These are phyloP conservation scores for Colletotrichum costaricense DNA, from an alignment of 2,329 filamentous ascomycete genomes.

Conservation along the genomic window DNA sequence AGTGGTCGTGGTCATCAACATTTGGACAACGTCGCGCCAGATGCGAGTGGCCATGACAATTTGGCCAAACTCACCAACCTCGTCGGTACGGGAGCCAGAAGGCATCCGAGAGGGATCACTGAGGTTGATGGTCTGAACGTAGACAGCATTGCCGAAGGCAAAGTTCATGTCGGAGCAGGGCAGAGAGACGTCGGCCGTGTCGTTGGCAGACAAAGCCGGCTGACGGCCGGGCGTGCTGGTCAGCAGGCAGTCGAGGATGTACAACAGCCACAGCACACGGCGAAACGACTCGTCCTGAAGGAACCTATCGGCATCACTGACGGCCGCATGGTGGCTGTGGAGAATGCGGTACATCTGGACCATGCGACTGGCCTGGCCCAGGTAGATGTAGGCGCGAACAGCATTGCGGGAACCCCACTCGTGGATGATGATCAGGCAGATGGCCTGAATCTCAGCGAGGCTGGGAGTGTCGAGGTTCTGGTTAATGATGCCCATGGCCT, in stretches of 20 bases:
- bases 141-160: slow-evolving; percentile 70
- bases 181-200: slow-evolving; percentile 66
- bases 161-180: slow-evolving; percentile 73
- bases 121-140: slow-evolving; percentile 65
- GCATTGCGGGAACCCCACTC: slow-evolving; percentile 73
- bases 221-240: slow-evolving; percentile 71
- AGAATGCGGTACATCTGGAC: slow-evolving; percentile 73
- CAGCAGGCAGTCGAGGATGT: slow-evolving; percentile 71
- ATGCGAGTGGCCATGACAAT: slow-evolving; percentile 70
- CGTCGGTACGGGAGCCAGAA: slow-evolving; percentile 53
- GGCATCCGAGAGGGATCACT: slow-evolving; percentile 51
- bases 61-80: slow-evolving; percentile 71
- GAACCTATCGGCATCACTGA: slow-evolving; percentile 66
- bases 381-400: slow-evolving; percentile 71
- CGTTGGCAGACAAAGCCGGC: slow-evolving; percentile 64
- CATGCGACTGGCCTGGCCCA: slow-evolving; percentile 73
- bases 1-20: slow-evolving; percentile 66
- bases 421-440: slow-evolving; percentile 71
- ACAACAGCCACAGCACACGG: slow-evolving; percentile 71
- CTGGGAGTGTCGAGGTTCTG: slow-evolving; percentile 69
- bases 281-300: slow-evolving; percentile 71
- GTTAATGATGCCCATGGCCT: slow-evolving; percentile 68
- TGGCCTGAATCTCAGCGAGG: slow-evolving; percentile 70
- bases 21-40: slow-evolving; percentile 71
- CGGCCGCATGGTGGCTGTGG: slow-evolving; percentile 62